phyloP scores from a whole-genome alignment of 768 basidiomycete genomes.

The Glaciozyma martinii region DNA sequence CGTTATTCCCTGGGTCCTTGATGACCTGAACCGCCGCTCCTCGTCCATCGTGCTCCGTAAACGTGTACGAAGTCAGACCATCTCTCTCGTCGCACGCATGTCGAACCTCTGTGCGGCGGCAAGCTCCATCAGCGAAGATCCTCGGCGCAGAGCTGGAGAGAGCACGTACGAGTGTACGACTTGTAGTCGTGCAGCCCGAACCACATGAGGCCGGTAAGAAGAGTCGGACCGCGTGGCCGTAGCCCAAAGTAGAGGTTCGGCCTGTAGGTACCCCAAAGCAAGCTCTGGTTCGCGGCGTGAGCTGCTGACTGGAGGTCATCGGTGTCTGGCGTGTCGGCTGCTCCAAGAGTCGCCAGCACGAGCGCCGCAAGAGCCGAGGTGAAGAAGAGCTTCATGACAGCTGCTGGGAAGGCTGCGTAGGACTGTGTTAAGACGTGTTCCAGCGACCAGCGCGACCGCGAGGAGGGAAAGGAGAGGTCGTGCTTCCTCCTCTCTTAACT shows the following conservation, averaged over 20 bases:
- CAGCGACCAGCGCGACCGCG: no score
- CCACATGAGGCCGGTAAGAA: constrained; percentile 91
- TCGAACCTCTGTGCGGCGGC: constrained; percentile 51
- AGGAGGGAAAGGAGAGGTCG: no score
- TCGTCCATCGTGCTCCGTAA: constrained; percentile 77
- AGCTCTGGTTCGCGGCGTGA: not conserved
- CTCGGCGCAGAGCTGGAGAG: not conserved
- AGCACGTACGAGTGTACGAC: constrained; percentile 45
- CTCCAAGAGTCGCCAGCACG: no score
- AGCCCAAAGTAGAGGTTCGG: constrained; percentile 95
- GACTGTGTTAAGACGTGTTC: no score
- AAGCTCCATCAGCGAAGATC: not conserved
- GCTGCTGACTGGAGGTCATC: no score
- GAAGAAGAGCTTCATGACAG: no score
- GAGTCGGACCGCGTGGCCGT: constrained; percentile 72
- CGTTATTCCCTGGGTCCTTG: constrained; percentile 70
- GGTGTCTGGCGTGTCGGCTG: no score
- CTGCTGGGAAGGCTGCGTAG: no score
- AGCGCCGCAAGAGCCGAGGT: no score
- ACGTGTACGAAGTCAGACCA: constrained; percentile 69
- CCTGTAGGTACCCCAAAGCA: constrained; percentile 69
- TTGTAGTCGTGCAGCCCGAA: constrained; percentile 79
- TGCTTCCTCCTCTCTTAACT: no score
- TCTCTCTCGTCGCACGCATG: constrained; percentile 87
- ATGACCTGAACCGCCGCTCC: constrained; percentile 78